phyloP scores from a whole-genome alignment of 306 rosid genomes.

The Prunus persica region Prunus_persica_NCBIv2 NC_034014.1:6987501-6988000 shows the following conservation, averaged over 20 bases:
- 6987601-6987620: not conserved
- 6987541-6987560: not conserved
- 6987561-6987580: conserved; percentile 3
- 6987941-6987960: not conserved
- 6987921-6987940: not conserved
- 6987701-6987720: not conserved
- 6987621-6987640: not conserved
- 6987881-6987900: not conserved
- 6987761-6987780: conserved; percentile 6
- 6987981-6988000: not conserved
- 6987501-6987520: conserved; percentile 22
- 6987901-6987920: not conserved
- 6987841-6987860: not conserved
- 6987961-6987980: not conserved
- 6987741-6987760: not conserved
- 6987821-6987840: not conserved
- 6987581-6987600: not conserved
- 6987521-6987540: not conserved
- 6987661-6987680: conserved; percentile 1
- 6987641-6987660: conserved; percentile 4
- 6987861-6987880: not conserved
- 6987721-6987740: not conserved
- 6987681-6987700: not conserved
- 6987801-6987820: not conserved
- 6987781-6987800: not conserved